Evolutionary conservation across 805 yeast species (phyloP).

Genomic region (Wickerhamomyces ciferrii): DNA sequence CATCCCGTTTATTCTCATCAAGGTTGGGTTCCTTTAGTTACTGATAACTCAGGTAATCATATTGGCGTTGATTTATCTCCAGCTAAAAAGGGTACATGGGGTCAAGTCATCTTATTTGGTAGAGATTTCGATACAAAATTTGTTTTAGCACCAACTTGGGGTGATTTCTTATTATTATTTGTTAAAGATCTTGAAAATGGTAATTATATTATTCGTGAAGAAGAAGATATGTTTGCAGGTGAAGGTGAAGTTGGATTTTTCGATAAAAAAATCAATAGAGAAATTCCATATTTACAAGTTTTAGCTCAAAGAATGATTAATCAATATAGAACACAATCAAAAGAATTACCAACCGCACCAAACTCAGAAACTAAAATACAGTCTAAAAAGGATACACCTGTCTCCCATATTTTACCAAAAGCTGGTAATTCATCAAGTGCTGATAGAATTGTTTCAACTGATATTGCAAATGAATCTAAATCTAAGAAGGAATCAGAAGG

Average conservation of each 20-base stretch:
- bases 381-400: conserved; percentile 4
- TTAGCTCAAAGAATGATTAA: conserved; percentile 28
- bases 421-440: conserved; percentile 5
- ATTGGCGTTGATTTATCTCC: conserved; percentile 87
- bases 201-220: conserved; percentile 63
- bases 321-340: conserved; percentile 12
- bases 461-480: conserved; percentile 13
- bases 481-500: conserved; percentile 9
- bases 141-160: conserved; percentile 84
- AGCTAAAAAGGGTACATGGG: conserved; percentile 73
- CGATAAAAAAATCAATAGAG: conserved; percentile 49
- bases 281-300: conserved; percentile 36
- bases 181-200: conserved; percentile 88
- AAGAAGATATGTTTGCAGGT: conserved; percentile 63
- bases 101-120: conserved; percentile 91
- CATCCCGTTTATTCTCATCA: conserved; percentile 82
- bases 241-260: conserved; percentile 72
- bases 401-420: conserved; percentile 8
- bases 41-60: conserved; percentile 88
- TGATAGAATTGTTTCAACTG: conserved; percentile 17
- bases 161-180: conserved; percentile 75
- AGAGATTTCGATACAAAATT: conserved; percentile 90
- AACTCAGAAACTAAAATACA: conserved; percentile 1
- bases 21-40: conserved; percentile 86
- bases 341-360: conserved; percentile 5